Percentiles rank a stretch among this genome's conserved stretches.
Evolutionary conservation across 2,329 filamentous ascomycete genomes (phyloP).

Genomic region (Xylaria sp.): DNA sequence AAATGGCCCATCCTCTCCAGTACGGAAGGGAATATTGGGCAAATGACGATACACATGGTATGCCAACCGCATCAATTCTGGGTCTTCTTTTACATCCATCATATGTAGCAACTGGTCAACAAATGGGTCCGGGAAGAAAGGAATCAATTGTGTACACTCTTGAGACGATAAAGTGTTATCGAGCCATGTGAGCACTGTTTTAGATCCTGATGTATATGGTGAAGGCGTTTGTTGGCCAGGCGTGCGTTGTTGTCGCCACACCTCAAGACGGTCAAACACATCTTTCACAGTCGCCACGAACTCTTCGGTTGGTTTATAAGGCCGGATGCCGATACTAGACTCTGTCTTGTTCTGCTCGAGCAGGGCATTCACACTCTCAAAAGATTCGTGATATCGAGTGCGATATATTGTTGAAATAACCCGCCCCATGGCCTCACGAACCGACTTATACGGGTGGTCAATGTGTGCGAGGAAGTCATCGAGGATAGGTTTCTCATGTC

Average conservation of each 20-base stretch:
- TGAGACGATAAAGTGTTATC: constrained; percentile 90
- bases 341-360: constrained; percentile 80
- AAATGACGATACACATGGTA: constrained; percentile 98
- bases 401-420: constrained; percentile 90
- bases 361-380: constrained; percentile 78
- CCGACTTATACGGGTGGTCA: constrained; percentile 97
- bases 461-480: constrained; percentile 90
- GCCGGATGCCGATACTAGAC: constrained; percentile 84
- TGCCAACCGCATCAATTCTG: constrained; percentile 90
- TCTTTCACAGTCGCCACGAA: constrained; percentile 77
- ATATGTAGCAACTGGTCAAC: constrained; percentile 96
- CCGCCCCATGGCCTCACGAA: constrained; percentile 92
- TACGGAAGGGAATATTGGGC: constrained; percentile 91
- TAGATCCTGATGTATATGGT: constrained; percentile 93
- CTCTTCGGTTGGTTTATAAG: constrained; percentile 81
- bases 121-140: constrained; percentile 89
- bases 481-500: constrained; percentile 85
- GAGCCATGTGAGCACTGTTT: constrained; percentile 95
- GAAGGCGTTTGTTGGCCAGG: constrained; percentile 94
- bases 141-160: constrained; percentile 89
- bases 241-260: constrained; percentile 84
- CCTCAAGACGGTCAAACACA: constrained; percentile 82
- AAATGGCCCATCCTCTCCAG: constrained; percentile 85
- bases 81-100: constrained; percentile 99
- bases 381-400: constrained; percentile 93